Conservation (phyloP, 2,329 filamentous ascomycete genomes). For the Trichoderma citrinoviride region DNA sequence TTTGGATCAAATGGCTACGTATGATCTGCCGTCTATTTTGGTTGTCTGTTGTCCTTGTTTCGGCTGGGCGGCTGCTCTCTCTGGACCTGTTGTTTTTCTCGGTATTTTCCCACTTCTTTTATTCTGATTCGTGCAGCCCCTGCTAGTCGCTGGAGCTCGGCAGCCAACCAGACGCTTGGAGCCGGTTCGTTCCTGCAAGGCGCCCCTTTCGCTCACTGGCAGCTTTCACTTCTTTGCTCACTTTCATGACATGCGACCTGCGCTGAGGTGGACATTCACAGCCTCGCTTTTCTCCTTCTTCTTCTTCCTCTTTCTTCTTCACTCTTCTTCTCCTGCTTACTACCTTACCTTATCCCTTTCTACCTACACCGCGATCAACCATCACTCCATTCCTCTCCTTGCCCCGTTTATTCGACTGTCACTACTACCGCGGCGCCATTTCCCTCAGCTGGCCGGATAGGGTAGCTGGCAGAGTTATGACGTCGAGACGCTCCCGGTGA, state of each 20-base stretch:
- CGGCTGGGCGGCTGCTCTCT: no score
- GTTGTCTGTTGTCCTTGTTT: no score
- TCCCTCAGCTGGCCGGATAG: not conserved
- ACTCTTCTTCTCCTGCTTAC: not conserved
- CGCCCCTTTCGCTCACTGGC: conserved; percentile 2
- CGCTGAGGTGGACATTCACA: not conserved
- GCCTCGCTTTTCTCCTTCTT: conserved; percentile 9
- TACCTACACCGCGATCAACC: not conserved
- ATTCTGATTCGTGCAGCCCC: not conserved
- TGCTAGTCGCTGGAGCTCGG: not conserved
- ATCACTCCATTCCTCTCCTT: not conserved
- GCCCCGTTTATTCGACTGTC: not conserved
- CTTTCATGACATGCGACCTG: conserved; percentile 7
- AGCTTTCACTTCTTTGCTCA: conserved; percentile 1
- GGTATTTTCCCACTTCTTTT: not conserved
- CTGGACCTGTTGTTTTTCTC: not conserved
- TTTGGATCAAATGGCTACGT: no score
- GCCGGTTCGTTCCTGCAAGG: conserved; percentile 15
- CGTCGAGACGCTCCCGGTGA: conserved; percentile 13
- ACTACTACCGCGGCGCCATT: not conserved
- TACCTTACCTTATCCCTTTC: not conserved
- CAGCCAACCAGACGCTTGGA: not conserved
- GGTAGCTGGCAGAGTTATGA: conserved; percentile 8
- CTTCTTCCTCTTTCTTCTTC: not conserved
- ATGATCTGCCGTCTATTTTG: no score